These are phyloP conservation scores for Leccinum longicurvipes DNA, from an alignment of 768 basidiomycete species.

Conservation along the genomic window DNA sequence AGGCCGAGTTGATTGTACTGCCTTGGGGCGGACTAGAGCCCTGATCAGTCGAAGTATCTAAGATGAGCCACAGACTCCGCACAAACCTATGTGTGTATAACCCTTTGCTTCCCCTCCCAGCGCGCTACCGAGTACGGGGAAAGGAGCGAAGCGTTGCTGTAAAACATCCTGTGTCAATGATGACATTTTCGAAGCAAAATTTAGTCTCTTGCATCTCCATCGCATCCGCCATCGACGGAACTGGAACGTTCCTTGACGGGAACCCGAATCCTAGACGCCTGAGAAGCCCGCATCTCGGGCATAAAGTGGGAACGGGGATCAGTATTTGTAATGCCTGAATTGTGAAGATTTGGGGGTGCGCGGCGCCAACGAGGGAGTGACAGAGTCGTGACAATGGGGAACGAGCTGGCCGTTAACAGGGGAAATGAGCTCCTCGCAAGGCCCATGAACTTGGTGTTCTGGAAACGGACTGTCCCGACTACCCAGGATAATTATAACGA, in stretches of 20 bases:
- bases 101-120: neutral
- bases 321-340: conserved; percentile 7
- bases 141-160: neutral
- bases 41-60: neutral
- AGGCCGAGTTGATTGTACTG: neutral
- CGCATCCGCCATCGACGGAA: conserved; percentile 30
- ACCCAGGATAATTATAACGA: neutral
- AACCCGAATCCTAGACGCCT: conserved; percentile 5
- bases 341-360: neutral
- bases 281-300: conserved; percentile 15
- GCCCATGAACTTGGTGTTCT: neutral
- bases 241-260: conserved; percentile 2
- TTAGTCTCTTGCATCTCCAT: conserved; percentile 11
- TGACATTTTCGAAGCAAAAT: neutral
- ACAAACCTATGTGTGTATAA: neutral
- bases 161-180: neutral
- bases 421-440: conserved; percentile 1
- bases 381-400: neutral
- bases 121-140: neutral
- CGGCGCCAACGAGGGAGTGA: conserved; percentile 3
- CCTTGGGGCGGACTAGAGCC: neutral
- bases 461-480: neutral
- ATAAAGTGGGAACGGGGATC: conserved; percentile 18
- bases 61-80: conserved; percentile 5
- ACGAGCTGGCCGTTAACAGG: neutral